These are phyloP conservation scores for Angophora floribunda DNA, from an alignment of 345 rosid genomes.

Conservation along the genomic window DNA sequence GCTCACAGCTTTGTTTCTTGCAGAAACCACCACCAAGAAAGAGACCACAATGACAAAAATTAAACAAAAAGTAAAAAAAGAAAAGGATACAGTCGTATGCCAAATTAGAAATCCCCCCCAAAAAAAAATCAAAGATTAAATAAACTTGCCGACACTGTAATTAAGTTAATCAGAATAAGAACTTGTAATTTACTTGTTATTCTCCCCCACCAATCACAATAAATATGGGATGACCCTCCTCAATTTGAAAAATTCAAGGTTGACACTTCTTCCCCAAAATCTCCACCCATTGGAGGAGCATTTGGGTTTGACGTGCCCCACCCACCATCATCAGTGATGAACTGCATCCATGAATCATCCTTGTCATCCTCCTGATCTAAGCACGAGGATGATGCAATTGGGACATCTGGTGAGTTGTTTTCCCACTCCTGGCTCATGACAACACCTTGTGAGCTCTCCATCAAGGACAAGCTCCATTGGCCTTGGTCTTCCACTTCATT, in stretches of 20 bases:
- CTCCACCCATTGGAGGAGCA: background rate
- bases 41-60: background rate
- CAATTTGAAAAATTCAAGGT: slow-evolving; percentile 4
- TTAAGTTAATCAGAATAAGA: background rate
- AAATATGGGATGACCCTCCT: background rate
- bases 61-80: background rate
- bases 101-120: background rate
- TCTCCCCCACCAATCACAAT: background rate
- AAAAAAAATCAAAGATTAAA: background rate
- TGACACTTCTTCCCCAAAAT: background rate
- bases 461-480: slow-evolving; percentile 30
- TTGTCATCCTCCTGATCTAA: slow-evolving; percentile 57
- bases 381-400: slow-evolving; percentile 30
- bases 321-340: slow-evolving; percentile 91
- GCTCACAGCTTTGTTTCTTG: background rate
- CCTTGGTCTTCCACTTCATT: slow-evolving; percentile 60
- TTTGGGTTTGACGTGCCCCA: slow-evolving; percentile 30
- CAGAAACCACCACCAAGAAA: background rate
- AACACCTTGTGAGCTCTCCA: slow-evolving; percentile 27
- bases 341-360: slow-evolving; percentile 98
- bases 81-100: background rate
- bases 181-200: background rate
- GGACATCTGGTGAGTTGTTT: slow-evolving; percentile 73
- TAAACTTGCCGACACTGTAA: background rate
- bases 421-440: slow-evolving; percentile 24